Base-by-base conservation (phyloP, 768 basidiomycete genomes). In the Coprinopsis strossmayeri region DNA sequence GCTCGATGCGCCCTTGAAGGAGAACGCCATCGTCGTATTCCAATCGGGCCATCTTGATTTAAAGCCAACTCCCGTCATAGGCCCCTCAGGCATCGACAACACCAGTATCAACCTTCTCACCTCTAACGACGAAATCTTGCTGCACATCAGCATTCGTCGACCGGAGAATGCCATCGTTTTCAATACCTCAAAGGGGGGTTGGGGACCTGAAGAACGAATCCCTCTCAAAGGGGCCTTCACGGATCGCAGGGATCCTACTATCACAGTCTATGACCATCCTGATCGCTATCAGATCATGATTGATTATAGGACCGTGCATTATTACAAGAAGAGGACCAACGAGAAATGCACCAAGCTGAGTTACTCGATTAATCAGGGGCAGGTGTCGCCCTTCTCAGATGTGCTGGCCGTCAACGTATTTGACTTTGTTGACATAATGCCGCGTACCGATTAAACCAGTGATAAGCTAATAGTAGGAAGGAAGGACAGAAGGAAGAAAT, bases 281-380 rank as follows among this genome's bases (percentile, higher is more conserved):
- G 51, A 55, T 43, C 46, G 38, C 34, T 52, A 35, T 28, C 53
- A 55, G 21, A 52, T 55, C 41, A 25, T 55, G 5, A 35, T 52
- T 34, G 43, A 55, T 11, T 45, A 41, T 18, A 46, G 45, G 26
- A 55, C 53, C 11, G 46, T 47, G 2, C 34, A 52, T 15, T 55
- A 55, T 34, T 55, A 32, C 51, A 45, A 48, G 27, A 55, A 55
- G 35, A 34, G 46, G 21, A 21, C 49, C 32, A 5, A 15, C 13
- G 46, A 20, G 10, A 46, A 52, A 0, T 50, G 1, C 18, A 13
- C 10, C 15, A 35, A 34, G 21, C 10, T 55, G 23, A 21, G 15
- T 3, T 55, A 52, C 32, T 1, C 3, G 24, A 26, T 41, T 20
- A 32, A 43, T 9, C 15, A 17, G 5, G 46, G 34, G 10, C 51